Percentiles rank a stretch among this genome's conserved stretches.
phyloP scores from a whole-genome alignment of 495 filamentous ascomycete genomes.

The Thozetella sp. region DNA sequence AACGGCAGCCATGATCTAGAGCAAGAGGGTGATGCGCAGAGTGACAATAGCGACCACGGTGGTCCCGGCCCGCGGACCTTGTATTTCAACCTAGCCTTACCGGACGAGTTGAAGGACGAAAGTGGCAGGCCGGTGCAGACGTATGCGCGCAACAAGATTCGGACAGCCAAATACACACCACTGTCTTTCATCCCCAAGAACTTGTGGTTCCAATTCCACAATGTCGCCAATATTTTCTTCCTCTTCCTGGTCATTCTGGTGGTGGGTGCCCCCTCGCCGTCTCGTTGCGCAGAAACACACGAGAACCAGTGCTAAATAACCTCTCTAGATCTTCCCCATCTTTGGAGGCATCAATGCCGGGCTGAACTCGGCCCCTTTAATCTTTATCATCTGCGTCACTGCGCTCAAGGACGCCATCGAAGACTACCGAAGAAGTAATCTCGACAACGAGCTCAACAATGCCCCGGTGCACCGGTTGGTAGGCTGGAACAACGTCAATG shows the following conservation, averaged over 20 bases:
- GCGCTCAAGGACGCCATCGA: conserved; percentile 97
- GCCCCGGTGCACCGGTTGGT: conserved; percentile 88
- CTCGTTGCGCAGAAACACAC: not conserved
- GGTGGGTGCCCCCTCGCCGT: conserved; percentile 56
- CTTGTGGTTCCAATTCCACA: conserved; percentile 96
- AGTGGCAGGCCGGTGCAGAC: conserved; percentile 70
- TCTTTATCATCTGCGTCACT: conserved; percentile 92
- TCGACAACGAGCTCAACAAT: conserved; percentile 96
- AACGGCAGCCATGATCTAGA: conserved; percentile 25
- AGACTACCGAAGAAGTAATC: conserved; percentile 89
- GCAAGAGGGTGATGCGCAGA: conserved; percentile 34
- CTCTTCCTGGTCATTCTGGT: conserved; percentile 92
- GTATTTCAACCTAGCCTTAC: conserved; percentile 87
- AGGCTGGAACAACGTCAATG: conserved; percentile 93
- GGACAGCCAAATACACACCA: conserved; percentile 95
- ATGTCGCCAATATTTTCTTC: conserved; percentile 98
- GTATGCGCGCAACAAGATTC: conserved; percentile 93
- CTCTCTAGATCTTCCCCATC: conserved; percentile 83
- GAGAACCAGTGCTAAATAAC: conserved; percentile 6
- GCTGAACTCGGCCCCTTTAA: conserved; percentile 86
- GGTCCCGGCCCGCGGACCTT: conserved; percentile 44
- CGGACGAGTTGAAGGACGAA: conserved; percentile 77
- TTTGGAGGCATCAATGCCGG: conserved; percentile 93
- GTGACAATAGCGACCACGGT: conserved; percentile 33
- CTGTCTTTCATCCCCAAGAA: conserved; percentile 98